A percentile compares a stretch with the other conserved stretches of the same genome.
Conservation (phyloP, 164 flowering plant genomes). For the Aristolochia fimbriata region DNA sequence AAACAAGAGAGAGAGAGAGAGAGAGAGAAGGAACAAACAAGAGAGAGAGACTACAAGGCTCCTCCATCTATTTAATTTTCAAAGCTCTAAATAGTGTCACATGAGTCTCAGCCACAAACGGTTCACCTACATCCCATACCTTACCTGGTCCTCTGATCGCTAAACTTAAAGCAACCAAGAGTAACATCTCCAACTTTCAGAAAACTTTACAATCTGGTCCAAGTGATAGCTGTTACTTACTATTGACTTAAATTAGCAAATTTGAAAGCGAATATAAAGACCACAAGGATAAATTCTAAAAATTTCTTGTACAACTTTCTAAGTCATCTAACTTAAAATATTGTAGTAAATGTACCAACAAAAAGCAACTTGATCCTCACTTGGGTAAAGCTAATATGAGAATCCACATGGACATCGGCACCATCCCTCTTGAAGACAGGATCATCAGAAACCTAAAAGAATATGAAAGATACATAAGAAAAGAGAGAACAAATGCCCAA, state of each 20-base stretch:
- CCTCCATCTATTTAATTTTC: not conserved
- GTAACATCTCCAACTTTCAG: not conserved
- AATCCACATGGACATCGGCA: constrained; percentile 72
- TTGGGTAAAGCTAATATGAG: constrained; percentile 74
- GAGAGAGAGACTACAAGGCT: not conserved
- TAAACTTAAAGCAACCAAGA: not conserved
- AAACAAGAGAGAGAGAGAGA: no score
- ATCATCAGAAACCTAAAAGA: constrained; percentile 61
- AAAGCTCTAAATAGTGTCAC: not conserved
- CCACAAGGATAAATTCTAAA: not conserved
- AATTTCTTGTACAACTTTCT: not conserved
- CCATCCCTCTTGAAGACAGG: constrained; percentile 62
- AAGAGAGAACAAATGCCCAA: no score
- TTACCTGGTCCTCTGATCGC: not conserved
- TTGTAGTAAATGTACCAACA: not conserved
- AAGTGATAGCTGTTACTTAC: not conserved
- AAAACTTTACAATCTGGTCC: not conserved
- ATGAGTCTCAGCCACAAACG: not conserved
- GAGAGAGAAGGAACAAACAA: no score
- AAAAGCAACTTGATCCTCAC: constrained; percentile 30
- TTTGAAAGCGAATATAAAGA: not conserved
- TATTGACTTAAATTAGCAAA: not conserved
- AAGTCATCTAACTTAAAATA: not conserved
- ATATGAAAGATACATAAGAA: not conserved
- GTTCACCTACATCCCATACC: not conserved